Evolutionary conservation across 2,329 filamentous ascomycete species (phyloP).

Genomic region (Cordyceps cateniannulata): DNA sequence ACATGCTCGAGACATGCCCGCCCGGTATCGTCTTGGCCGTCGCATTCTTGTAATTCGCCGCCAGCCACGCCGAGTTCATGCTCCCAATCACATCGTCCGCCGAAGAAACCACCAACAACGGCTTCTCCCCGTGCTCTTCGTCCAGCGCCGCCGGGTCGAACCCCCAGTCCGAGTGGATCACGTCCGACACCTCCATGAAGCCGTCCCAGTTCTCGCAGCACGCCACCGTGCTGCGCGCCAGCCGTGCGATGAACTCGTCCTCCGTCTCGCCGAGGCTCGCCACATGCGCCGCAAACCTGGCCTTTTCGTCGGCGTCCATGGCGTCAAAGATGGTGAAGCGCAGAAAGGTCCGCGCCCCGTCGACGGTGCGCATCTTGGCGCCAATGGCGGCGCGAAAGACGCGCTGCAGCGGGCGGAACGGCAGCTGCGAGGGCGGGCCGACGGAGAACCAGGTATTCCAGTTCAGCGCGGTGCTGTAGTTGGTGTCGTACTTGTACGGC

Average conservation of each 20-base stretch:
- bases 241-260: constrained; percentile 9
- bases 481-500: too few species aligned
- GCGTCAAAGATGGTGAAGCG: constrained; percentile 11
- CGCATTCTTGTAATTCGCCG: constrained; percentile 16
- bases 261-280: constrained; percentile 9
- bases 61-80: constrained; percentile 17
- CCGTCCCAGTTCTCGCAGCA: constrained; percentile 18
- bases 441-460: too few species aligned
- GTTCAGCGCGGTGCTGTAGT: too few species aligned
- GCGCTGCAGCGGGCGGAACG: constrained; percentile 16
- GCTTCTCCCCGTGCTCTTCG: constrained; percentile 16
- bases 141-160: constrained; percentile 17
- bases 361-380: constrained; percentile 13
- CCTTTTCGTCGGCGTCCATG: constrained; percentile 16
- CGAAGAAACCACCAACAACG: constrained; percentile 16
- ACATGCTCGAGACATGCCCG: constrained; percentile 18
- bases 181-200: constrained; percentile 20
- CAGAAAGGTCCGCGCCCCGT: constrained; percentile 16
- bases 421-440: constrained; percentile 15
- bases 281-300: constrained; percentile 6
- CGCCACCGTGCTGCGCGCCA: constrained; percentile 14
- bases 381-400: constrained; percentile 12
- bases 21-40: constrained; percentile 15
- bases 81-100: constrained; percentile 16
- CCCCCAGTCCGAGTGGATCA: constrained; percentile 21